Base-by-base conservation (phyloP, 805 yeast genomes). In the Kazachstania psychrophila region DNA sequence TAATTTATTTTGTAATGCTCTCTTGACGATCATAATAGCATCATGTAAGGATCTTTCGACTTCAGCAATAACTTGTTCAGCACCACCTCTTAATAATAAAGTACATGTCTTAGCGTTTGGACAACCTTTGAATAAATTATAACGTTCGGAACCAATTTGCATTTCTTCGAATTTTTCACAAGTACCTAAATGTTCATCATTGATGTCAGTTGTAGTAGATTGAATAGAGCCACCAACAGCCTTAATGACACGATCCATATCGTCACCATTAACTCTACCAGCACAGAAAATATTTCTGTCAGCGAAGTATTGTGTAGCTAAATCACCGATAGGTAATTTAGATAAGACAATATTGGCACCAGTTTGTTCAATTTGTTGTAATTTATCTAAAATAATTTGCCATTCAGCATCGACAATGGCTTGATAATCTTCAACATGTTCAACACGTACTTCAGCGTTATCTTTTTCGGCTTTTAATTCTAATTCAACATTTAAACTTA, bases 401-500 rank as follows among this genome's bases (percentile, higher is more conserved):
- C 98, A 92, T 64, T 92, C 98, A n/a, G 98, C 98, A 62, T 92
- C 97, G 14, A 92, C 98, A 40, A 92, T 81, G 23, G 80, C 86
- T 67, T 92, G 98, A 64, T 92, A 92, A 52, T 89, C 96, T 40
- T 75, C 73, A 38, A 92, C 96, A 59, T 87, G 81, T 52, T 85
- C 94, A 34, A 92, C 92, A 49, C 98, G 76, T 23, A 92, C 97
- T 68, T 92, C 98, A 8, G 98, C 98, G 58, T 92, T 92, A 61
- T 92, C 98, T 68, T 87, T 89, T 66, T 92, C 98, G 1, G 97
- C 97, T 66, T 92, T 92, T 56, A 92, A 75, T 66, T 92, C 98
- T 48, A 92, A 72, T 61, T 92, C 98, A 28, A 92, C 88, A 56
- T 92, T 92, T 54, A 92, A 70, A 50, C 79, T 75, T 39, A 92